These are phyloP conservation scores for Hanseniaspora hatyaiensis DNA, from an alignment of 805 yeast genomes.

Conservation along the genomic window DNA sequence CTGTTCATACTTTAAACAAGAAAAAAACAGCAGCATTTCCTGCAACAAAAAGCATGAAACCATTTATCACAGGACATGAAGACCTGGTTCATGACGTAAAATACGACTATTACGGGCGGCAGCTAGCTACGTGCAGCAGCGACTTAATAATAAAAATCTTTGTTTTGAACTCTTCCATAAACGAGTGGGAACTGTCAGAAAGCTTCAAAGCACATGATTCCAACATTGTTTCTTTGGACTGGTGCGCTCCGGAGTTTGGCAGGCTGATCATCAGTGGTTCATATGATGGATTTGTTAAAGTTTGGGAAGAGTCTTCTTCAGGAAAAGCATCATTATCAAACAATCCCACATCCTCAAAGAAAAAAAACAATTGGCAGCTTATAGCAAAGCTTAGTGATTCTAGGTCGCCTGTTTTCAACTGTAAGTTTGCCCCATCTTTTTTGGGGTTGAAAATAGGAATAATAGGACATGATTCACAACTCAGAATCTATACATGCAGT, in stretches of 20 bases:
- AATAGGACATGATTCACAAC: conserved; percentile 78
- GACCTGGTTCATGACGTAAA: conserved; percentile 83
- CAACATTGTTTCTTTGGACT: conserved; percentile 64
- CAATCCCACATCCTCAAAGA: conserved; percentile 61
- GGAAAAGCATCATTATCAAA: conserved; percentile 40
- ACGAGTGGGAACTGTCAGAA: conserved; percentile 75
- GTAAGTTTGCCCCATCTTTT: conserved; percentile 80
- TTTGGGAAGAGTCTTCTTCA: conserved; percentile 68
- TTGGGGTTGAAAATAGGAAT: conserved; percentile 72
- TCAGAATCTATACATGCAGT: conserved; percentile 73
- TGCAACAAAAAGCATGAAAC: conserved; percentile 42
- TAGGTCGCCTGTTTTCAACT: conserved; percentile 78
- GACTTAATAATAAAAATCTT: conserved; percentile 90
- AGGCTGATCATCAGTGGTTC: conserved; percentile 78
- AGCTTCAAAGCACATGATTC: conserved; percentile 95
- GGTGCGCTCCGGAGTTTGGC: conserved; percentile 94
- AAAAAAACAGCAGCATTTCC: too few species aligned
- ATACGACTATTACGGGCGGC: conserved; percentile 85
- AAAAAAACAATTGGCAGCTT: conserved; percentile 51
- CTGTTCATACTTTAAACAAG: too few species aligned
- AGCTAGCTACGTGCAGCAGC: conserved; percentile 86
- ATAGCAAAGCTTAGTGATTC: conserved; percentile 73
- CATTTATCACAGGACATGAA: conserved; percentile 83
- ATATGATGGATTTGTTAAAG: conserved; percentile 74
- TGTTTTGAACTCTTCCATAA: conserved; percentile 52